Conservation (phyloP, 192 early-diverging fungal genomes). For the Rhizophagus sp. region DNA sequence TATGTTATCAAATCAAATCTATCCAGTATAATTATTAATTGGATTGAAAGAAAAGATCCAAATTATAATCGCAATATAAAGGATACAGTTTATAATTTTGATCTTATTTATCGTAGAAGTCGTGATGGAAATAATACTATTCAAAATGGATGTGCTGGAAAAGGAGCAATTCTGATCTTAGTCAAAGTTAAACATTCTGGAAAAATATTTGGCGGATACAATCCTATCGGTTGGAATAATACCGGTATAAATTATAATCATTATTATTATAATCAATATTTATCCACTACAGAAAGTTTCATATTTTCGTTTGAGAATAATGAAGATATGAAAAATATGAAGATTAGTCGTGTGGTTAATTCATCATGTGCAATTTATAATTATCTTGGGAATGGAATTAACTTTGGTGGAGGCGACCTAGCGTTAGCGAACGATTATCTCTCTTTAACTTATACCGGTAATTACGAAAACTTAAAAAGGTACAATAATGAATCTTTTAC, state of each 20-base stretch:
- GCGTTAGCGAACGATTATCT: no score
- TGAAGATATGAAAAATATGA: no score
- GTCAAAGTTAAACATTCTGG: no score
- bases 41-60: not conserved
- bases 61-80: not conserved
- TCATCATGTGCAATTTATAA: not conserved
- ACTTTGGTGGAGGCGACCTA: not conserved
- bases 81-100: not conserved
- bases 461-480: no score
- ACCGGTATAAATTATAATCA: no score
- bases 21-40: not conserved
- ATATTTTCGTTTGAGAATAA: no score
- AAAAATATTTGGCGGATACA: not conserved
- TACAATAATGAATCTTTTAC: no score
- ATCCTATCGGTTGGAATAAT: not conserved
- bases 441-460: no score
- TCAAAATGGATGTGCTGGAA: no score
- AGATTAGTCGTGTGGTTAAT: no score
- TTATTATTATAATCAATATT: not conserved
- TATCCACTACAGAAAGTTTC: no score
- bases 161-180: no score
- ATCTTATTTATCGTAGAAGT: constrained; percentile 3
- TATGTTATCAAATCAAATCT: not conserved
- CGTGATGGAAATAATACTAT: not conserved
- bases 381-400: not conserved